A percentile compares a stretch with the other conserved stretches of the same genome.
These are phyloP conservation scores for Ophiostoma perfectum DNA, from an alignment of 2,329 filamentous ascomycete species.

Conservation along the genomic window DNA sequence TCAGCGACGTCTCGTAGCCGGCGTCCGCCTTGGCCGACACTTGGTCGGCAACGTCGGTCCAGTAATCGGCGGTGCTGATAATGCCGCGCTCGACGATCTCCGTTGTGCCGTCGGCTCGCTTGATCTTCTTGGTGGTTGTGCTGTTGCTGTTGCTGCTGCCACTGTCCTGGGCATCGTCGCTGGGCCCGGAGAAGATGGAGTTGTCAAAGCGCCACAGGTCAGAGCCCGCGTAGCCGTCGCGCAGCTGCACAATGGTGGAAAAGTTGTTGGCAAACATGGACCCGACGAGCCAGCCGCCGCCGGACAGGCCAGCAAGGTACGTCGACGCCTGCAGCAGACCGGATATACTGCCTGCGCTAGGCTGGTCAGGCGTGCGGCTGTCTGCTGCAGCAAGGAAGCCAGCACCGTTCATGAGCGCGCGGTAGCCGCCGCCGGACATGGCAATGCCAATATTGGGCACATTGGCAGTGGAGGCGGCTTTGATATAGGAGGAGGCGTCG, in stretches of 20 bases:
- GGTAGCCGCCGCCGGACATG: slow-evolving; percentile 77
- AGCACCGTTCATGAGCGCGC: slow-evolving; percentile 78
- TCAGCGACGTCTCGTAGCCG: slow-evolving; percentile 65
- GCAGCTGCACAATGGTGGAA: slow-evolving; percentile 57
- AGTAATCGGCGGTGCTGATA: slow-evolving; percentile 47
- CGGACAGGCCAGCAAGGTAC: slow-evolving; percentile 74
- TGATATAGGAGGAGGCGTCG: slow-evolving; percentile 67
- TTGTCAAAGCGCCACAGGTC: slow-evolving; percentile 35
- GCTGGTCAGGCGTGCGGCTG: slow-evolving; percentile 59
- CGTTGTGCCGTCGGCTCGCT: slow-evolving; percentile 19
- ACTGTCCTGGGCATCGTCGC: slow-evolving; percentile 28
- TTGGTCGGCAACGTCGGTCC: slow-evolving; percentile 50
- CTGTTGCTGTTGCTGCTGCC: slow-evolving; percentile 14
- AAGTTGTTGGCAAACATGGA: slow-evolving; percentile 82
- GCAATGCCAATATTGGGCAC: slow-evolving; percentile 64
- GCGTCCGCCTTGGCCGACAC: slow-evolving; percentile 57
- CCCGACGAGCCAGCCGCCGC: slow-evolving; percentile 80
- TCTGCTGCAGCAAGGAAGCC: slow-evolving; percentile 78
- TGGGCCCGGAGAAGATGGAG: slow-evolving; percentile 35
- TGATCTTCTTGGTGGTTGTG: no score
- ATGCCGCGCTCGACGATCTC: slow-evolving; percentile 22
- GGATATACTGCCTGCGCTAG: slow-evolving; percentile 62
- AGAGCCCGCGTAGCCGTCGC: slow-evolving; percentile 38
- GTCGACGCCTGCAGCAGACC: slow-evolving; percentile 76
- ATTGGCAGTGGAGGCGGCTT: slow-evolving; percentile 36